Percentiles rank a stretch among this genome's conserved stretches.
Conservation (phyloP, 192 early-diverging fungal species). For the Backusella parvicylindrica region DNA sequence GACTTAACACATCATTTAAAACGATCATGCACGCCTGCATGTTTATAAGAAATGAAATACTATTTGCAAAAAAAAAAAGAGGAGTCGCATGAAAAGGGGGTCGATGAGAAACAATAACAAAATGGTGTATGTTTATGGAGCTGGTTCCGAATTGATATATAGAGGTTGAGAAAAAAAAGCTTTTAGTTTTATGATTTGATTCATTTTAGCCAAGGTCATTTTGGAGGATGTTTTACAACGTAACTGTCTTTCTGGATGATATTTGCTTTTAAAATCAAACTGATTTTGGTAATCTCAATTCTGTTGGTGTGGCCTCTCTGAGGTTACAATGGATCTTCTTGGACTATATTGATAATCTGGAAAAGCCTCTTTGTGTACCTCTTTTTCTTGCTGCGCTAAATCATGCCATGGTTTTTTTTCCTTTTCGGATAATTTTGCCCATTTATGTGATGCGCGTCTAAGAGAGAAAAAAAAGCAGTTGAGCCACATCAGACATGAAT, state of each 20-base stretch:
- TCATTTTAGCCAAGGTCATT: not conserved
- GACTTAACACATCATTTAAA: not conserved
- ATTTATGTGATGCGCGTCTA: conserved; percentile 23
- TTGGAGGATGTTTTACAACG: not conserved
- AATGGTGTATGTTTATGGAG: not conserved
- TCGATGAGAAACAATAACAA: not conserved
- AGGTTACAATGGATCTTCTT: conserved; percentile 6
- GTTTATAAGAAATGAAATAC: not conserved
- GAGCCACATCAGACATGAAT: not conserved
- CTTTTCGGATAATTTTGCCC: conserved; percentile 26
- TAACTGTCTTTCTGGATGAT: not conserved
- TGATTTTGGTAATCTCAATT: not conserved
- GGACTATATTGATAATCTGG: conserved; percentile 31
- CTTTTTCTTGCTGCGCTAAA: conserved; percentile 31
- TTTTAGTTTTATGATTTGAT: not conserved
- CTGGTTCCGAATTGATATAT: not conserved
- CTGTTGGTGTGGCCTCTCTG: not conserved
- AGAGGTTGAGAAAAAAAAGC: not conserved
- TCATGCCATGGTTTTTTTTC: conserved; percentile 33
- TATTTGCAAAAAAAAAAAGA: not conserved
- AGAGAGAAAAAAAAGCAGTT: not conserved
- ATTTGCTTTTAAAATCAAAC: not conserved
- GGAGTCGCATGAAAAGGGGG: not conserved
- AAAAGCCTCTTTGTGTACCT: conserved; percentile 34
- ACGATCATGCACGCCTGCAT: not conserved